These are phyloP conservation scores for Alternaria sp. DNA, from an alignment of 2,329 filamentous ascomycete species.

Conservation along the genomic window DNA sequence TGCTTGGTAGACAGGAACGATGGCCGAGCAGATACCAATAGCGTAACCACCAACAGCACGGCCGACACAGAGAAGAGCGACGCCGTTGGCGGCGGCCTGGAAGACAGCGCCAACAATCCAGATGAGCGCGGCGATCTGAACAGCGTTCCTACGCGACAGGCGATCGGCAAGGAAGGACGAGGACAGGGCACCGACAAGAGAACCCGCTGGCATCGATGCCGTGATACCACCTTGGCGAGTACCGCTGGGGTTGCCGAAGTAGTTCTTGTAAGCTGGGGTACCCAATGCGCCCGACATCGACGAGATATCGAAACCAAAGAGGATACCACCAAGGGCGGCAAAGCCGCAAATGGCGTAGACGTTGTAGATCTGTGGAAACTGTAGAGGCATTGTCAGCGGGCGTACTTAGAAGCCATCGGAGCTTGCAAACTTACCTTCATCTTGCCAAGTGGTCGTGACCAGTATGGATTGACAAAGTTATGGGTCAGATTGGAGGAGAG, in stretches of 20 bases:
- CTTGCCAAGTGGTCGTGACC: conserved; percentile 27
- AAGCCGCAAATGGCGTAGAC: conserved; percentile 60
- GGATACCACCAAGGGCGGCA: conserved; percentile 63
- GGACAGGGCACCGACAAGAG: conserved; percentile 56
- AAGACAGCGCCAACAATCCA: conserved; percentile 58
- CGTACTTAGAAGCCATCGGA: not conserved
- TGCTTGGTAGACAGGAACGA: conserved; percentile 92
- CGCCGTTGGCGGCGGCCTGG: conserved; percentile 50
- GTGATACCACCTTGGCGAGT: conserved; percentile 56
- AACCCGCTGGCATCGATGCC: conserved; percentile 60
- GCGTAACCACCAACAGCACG: conserved; percentile 85
- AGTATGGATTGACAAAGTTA: conserved; percentile 18
- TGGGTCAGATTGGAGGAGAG: conserved; percentile 7
- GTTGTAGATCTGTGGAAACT: conserved; percentile 55
- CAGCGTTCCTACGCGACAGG: conserved; percentile 55
- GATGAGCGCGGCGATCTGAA: conserved; percentile 55
- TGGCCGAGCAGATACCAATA: conserved; percentile 88
- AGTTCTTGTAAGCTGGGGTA: conserved; percentile 49
- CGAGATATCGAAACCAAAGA: conserved; percentile 53
- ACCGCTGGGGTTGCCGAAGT: conserved; percentile 48
- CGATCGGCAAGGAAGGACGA: conserved; percentile 58
- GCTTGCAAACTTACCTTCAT: conserved; percentile 37
- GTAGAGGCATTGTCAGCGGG: conserved; percentile 9
- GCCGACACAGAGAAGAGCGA: conserved; percentile 54
- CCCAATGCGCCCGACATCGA: conserved; percentile 52